Conservation (phyloP, 441 rosid species). For the Croton laevigatus region DNA sequence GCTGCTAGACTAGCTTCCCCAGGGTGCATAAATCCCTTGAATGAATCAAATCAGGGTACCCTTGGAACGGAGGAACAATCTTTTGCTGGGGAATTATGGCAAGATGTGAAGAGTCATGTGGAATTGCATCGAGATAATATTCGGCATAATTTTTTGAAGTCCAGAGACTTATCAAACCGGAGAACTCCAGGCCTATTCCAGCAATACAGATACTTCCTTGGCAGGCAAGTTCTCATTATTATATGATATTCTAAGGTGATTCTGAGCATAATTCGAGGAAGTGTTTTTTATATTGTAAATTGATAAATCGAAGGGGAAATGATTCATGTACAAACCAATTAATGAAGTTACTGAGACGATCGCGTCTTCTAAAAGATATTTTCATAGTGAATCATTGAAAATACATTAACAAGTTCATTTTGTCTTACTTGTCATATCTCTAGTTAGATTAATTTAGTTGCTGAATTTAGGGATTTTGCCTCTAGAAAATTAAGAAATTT, state of each 20-base stretch:
- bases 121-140: constrained; percentile 63
- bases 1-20: constrained; percentile 33
- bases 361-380: not conserved
- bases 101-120: constrained; percentile 59
- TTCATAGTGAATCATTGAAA: not conserved
- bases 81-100: constrained; percentile 81
- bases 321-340: not conserved
- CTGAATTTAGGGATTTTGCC: constrained; percentile 6
- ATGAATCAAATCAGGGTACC: constrained; percentile 23
- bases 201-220: constrained; percentile 82
- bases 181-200: constrained; percentile 57
- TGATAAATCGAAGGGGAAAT: not conserved
- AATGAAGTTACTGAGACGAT: not conserved
- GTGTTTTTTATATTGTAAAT: not conserved
- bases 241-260: not conserved
- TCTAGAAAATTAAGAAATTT: not conserved
- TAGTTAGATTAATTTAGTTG: not conserved
- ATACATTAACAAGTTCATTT: not conserved
- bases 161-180: constrained; percentile 63
- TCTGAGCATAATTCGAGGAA: not conserved
- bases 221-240: constrained; percentile 47
- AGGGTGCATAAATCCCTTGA: constrained; percentile 19
- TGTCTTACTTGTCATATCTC: not conserved
- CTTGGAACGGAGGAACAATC: constrained; percentile 44
- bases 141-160: constrained; percentile 52